These are phyloP conservation scores for Suillus luteus DNA, from an alignment of 768 basidiomycete genomes.

Conservation along the genomic window DNA sequence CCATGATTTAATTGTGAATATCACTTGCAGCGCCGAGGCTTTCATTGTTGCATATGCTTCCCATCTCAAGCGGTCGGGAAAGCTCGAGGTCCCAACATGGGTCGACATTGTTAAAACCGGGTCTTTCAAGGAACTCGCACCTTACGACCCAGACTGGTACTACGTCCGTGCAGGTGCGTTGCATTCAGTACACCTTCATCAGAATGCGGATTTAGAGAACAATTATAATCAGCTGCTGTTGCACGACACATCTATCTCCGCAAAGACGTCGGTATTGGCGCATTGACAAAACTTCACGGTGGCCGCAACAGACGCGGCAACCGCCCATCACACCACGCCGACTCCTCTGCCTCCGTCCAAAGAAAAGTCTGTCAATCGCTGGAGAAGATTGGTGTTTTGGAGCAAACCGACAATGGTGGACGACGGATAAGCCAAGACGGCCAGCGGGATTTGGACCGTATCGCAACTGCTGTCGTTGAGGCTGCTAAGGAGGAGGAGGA, in stretches of 20 bases:
- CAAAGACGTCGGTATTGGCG: conserved; percentile 94
- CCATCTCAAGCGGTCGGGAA: conserved; percentile 97
- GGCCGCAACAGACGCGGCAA: conserved; percentile 94
- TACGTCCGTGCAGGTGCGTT: conserved; percentile 91
- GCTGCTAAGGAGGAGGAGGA: conserved; percentile 71
- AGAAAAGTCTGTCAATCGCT: conserved; percentile 95
- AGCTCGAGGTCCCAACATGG: conserved; percentile 99
- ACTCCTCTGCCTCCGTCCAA: conserved; percentile 85
- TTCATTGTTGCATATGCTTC: conserved; percentile 95
- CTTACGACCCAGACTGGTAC: conserved; percentile 99
- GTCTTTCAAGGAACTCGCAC: conserved; percentile 95
- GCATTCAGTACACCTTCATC: background rate
- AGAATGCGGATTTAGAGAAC: background rate
- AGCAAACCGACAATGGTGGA: conserved; percentile 91
- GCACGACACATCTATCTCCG: conserved; percentile 99
- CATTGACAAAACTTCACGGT: conserved; percentile 94
- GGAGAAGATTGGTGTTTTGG: conserved; percentile 98
- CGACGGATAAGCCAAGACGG: conserved; percentile 97
- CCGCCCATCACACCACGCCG: conserved; percentile 93
- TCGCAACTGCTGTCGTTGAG: conserved; percentile 88
- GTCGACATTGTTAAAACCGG: conserved; percentile 99
- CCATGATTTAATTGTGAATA: conserved; percentile 23
- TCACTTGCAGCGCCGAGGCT: conserved; percentile 71
- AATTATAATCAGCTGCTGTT: conserved; percentile 67
- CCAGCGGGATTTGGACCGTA: conserved; percentile 92